These are phyloP conservation scores for Solanum hybrid DNA, from an alignment of 305 asterid species.

Conservation along the genomic window DNA sequence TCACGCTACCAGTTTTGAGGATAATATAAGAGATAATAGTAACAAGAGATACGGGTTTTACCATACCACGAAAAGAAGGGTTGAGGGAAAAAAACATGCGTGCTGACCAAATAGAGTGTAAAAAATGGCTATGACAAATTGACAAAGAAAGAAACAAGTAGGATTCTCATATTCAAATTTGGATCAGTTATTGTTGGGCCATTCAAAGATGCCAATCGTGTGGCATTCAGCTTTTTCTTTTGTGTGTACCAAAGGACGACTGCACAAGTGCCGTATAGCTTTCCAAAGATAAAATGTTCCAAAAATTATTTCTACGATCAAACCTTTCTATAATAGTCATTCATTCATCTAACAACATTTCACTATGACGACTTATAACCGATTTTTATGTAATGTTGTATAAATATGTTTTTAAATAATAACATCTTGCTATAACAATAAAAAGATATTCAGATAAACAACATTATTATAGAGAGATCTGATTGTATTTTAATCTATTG, in stretches of 20 bases:
- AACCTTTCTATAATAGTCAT: not conserved
- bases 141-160: constrained; percentile 4
- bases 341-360: not conserved
- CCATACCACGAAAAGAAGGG: constrained; percentile 15
- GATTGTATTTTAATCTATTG: not conserved
- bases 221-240: constrained; percentile 27
- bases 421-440: not conserved
- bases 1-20: constrained; percentile 8
- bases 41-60: constrained; percentile 22
- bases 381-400: not conserved
- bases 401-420: not conserved
- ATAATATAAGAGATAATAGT: not conserved
- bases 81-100: constrained; percentile 16
- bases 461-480: not conserved
- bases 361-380: not conserved
- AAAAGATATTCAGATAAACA: not conserved
- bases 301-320: not conserved
- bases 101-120: constrained; percentile 15
- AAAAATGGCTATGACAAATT: not conserved
- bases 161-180: constrained; percentile 11
- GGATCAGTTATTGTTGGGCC: not conserved
- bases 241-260: constrained; percentile 8
- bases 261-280: constrained; percentile 25
- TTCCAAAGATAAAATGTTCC: constrained; percentile 6
- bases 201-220: constrained; percentile 57